These are phyloP conservation scores for Elongisporangium senticosum DNA, from an alignment of 352 stramenopile species.

Conservation along the genomic window DNA sequence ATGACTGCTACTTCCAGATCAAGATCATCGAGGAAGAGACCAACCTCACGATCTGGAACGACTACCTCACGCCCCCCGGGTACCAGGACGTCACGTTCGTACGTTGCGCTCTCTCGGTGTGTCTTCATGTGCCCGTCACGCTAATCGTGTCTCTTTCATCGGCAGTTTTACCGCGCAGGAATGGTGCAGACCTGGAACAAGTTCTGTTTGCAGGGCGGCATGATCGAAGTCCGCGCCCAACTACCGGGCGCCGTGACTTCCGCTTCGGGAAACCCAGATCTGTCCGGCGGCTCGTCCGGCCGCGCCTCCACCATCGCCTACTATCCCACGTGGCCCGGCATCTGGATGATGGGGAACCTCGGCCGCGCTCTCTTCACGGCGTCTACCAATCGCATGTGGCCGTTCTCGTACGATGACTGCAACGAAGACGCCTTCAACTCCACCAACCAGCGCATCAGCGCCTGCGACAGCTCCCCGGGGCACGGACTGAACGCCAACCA, in stretches of 20 bases:
- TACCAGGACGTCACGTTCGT: conserved; percentile 17
- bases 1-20: conserved; percentile 36
- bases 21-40: conserved; percentile 25
- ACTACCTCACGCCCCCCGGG: conserved; percentile 15
- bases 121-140: not conserved
- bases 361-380: conserved; percentile 89
- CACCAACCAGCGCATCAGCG: conserved; percentile 56
- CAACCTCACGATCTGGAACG: conserved; percentile 47
- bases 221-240: conserved; percentile 85
- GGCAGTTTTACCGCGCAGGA: conserved; percentile 46
- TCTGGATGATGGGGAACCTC: conserved; percentile 94
- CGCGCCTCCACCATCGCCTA: conserved; percentile 24
- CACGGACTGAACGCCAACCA: conserved; percentile 80
- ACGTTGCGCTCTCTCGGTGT: not conserved
- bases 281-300: conserved; percentile 17
- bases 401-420: conserved; percentile 91
- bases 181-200: conserved; percentile 95
- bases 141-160: not conserved
- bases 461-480: conserved; percentile 84
- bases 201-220: conserved; percentile 92
- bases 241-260: conserved; percentile 47
- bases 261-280: conserved; percentile 35
- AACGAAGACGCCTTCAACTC: conserved; percentile 26
- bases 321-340: conserved; percentile 84
- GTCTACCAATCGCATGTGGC: conserved; percentile 91